Conservation (phyloP, 805 yeast genomes). For the Metschnikowia sp. region DNA sequence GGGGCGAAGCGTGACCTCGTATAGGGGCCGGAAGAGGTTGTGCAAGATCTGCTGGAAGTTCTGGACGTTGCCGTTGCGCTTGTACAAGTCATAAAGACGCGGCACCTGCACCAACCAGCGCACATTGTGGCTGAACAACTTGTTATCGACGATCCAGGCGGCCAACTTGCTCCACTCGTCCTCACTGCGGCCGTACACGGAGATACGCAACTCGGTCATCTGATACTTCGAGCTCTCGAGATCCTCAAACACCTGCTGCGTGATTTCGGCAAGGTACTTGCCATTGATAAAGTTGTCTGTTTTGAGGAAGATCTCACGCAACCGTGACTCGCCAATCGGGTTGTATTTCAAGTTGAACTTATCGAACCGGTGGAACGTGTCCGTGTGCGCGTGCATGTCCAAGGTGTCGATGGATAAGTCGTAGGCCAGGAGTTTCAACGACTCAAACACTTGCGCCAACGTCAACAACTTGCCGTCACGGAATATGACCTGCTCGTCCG, state of each 20-base stretch:
- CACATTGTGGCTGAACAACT: constrained; percentile 86
- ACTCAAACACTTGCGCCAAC: constrained; percentile 83
- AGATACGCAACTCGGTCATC: constrained; percentile 94
- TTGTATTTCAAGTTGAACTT: constrained; percentile 95
- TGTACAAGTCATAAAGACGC: constrained; percentile 85
- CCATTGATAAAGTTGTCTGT: constrained; percentile 94
- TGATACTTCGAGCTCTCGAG: constrained; percentile 94
- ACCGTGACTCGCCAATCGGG: constrained; percentile 96
- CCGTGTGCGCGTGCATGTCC: constrained; percentile 99
- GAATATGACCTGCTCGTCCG: constrained; percentile 86
- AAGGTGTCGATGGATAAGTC: constrained; percentile 94
- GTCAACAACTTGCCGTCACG: constrained; percentile 91
- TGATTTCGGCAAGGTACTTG: constrained; percentile 84
- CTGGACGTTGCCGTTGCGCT: constrained; percentile 63
- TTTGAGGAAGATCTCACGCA: constrained; percentile 92
- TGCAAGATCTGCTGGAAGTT: constrained; percentile 72
- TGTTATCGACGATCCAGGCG: constrained; percentile 91
- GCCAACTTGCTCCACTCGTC: constrained; percentile 97
- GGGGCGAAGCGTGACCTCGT: constrained; percentile 87
- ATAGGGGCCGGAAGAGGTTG: constrained; percentile 83
- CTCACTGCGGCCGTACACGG: constrained; percentile 84
- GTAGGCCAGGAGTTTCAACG: constrained; percentile 87
- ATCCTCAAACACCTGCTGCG: constrained; percentile 91
- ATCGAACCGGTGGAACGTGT: constrained; percentile 96
- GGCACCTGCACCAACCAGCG: constrained; percentile 98